Evolutionary conservation across 73 alveolate genomes (phyloP), one percentile per base, ranked within the genome.

Genomic region (Tetrahymena elliotti): DNA sequence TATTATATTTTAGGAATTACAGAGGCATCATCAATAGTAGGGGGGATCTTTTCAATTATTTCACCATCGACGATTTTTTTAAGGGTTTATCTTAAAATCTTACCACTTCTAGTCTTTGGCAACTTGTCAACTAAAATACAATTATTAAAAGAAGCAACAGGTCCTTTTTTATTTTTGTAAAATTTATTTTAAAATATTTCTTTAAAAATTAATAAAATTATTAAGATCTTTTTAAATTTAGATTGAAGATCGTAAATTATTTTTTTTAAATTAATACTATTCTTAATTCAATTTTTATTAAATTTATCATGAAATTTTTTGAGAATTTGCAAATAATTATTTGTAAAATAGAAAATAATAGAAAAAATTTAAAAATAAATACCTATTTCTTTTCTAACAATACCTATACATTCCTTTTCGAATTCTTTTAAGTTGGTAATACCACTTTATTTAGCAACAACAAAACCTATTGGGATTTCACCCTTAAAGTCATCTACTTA

Each of bases 101-200:
- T 99, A 16, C 99, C 99, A 94, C 99, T 97, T 94, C 99, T 98
- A 0, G 99, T 99, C 97, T 99, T 99, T 6, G 99, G 99, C 52
- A 99, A 97, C 47, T 96, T 98, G 35, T 99, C 97, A 24, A 99
- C 99, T 53, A 98, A 94, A 35, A 98, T 93, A 47, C 94, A 95
- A 52, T 94, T 96, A 88, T 97, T 96, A 54, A 99, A 94, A 18
- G 98, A 92, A 47, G 99, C 99, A 39, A 99, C 97, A 93, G 99
- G 99, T 5, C 99, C 99, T 68, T 6, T 6, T 68, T 22, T 10
- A 10, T 10, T 10, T 40, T 40, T 40, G 8, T 10, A 40, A 8
- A 40, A 40, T 10, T 10, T 40, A 40, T 10, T 40, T 10, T 40
- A 10, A 40, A 40, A 10, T n/a, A n/a, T n/a, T n/a, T n/a, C n/a